These are phyloP conservation scores for Heritiera fomes DNA, from an alignment of 345 rosid species.

Conservation along the genomic window DNA sequence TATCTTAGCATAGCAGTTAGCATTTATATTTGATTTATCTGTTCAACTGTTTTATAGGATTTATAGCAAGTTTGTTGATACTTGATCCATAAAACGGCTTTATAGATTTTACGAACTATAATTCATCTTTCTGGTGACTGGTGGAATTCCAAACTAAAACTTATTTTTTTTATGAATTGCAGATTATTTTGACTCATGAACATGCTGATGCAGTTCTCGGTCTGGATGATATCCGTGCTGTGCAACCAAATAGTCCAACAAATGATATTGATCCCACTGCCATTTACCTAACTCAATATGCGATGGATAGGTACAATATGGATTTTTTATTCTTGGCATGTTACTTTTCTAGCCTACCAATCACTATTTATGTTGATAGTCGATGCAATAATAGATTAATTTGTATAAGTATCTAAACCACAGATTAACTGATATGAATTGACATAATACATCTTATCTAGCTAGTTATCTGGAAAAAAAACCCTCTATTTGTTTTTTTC, in stretches of 20 bases:
- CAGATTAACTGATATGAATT: no score
- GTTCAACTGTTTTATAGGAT: background rate
- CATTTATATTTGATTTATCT: background rate
- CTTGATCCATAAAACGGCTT: background rate
- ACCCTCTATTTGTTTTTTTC: no score
- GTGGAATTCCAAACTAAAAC: slow-evolving; percentile 19
- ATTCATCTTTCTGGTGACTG: background rate
- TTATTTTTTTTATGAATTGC: slow-evolving; percentile 38
- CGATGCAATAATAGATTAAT: background rate
- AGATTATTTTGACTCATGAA: slow-evolving; percentile 98
- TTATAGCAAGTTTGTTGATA: background rate
- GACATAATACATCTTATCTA: no score
- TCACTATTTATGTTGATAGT: background rate
- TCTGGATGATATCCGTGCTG: slow-evolving; percentile 87
- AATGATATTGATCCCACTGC: slow-evolving; percentile 90
- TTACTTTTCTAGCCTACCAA: background rate
- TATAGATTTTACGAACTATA: background rate
- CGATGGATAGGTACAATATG: slow-evolving; percentile 78
- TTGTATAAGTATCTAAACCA: no score
- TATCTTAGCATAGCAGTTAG: background rate
- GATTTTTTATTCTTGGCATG: background rate
- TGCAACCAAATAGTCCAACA: slow-evolving; percentile 81
- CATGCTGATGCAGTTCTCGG: slow-evolving; percentile 99
- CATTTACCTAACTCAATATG: slow-evolving; percentile 56
- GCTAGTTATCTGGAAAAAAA: no score